phyloP scores from a whole-genome alignment of 1,284 basidiomycete species.

The Rhodotorula sp. region DNA sequence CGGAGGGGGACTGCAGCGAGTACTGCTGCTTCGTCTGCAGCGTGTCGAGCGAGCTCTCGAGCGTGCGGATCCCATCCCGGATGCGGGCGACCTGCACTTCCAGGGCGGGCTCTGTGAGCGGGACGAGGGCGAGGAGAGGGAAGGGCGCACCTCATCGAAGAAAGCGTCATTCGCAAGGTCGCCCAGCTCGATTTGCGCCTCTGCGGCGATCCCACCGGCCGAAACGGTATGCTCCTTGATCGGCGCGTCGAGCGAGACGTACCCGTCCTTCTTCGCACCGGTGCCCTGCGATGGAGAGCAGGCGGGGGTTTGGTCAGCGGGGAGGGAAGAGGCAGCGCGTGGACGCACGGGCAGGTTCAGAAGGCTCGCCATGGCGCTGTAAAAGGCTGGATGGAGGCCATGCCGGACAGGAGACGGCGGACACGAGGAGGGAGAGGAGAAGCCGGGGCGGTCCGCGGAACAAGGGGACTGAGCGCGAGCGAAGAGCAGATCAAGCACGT shows the following conservation, averaged over 20 bases:
- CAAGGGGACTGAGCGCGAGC: too few species aligned
- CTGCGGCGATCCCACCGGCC: conserved; percentile 14
- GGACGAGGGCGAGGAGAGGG: neutral
- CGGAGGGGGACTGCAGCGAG: conserved; percentile 6
- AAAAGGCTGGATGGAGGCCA: too few species aligned
- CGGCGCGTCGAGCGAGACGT: conserved; percentile 8
- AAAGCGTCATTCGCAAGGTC: conserved; percentile 12
- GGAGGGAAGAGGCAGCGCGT: neutral
- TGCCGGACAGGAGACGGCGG: neutral
- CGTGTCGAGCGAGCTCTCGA: neutral
- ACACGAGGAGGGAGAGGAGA: neutral
- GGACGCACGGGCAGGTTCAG: neutral
- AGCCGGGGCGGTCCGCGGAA: neutral
- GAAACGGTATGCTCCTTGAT: conserved; percentile 21
- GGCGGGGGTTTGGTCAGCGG: neutral
- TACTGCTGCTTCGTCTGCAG: conserved; percentile 10
- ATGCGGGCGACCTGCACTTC: conserved; percentile 15
- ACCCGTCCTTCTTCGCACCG: neutral
- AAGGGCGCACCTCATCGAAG: conserved; percentile 10
- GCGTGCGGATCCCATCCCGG: conserved; percentile 9
- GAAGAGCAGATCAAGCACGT: too few species aligned
- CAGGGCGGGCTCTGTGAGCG: neutral
- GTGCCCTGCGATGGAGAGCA: neutral
- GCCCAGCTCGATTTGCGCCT: conserved; percentile 18
- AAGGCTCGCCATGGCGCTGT: neutral